phyloP scores from a whole-genome alignment of 176 grass and related monocot genomes.

The Hordeum marinum region DNA sequence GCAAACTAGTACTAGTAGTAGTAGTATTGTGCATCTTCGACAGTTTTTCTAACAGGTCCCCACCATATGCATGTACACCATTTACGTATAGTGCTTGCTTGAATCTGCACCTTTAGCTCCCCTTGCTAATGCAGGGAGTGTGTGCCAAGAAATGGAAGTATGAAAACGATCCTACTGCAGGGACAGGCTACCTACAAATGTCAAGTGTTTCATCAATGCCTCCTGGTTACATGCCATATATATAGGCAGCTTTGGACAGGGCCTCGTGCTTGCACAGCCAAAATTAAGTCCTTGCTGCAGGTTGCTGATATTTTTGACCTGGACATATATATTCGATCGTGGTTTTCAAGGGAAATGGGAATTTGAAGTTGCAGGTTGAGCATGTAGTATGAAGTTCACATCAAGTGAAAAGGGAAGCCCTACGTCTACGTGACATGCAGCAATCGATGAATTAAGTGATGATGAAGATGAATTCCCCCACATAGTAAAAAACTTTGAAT shows the following conservation, averaged over 20 bases:
- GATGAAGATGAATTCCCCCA: too few species aligned
- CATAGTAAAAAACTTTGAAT: background rate
- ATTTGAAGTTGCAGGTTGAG: background rate
- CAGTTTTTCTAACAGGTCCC: background rate
- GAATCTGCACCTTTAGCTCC: slow-evolving; percentile 14
- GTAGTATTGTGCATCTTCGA: background rate
- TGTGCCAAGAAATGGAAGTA: background rate
- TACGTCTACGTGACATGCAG: background rate
- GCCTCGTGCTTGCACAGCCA: slow-evolving; percentile 1
- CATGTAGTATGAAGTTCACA: background rate
- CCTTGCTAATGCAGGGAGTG: slow-evolving; percentile 3
- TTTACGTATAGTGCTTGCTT: slow-evolving; percentile 8
- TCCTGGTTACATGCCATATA: background rate
- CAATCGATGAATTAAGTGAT: background rate
- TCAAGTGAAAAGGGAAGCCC: background rate
- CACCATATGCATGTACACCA: background rate
- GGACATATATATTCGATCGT: background rate
- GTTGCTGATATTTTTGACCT: background rate
- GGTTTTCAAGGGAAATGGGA: background rate
- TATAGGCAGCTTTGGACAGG: background rate
- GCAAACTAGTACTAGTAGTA: background rate
- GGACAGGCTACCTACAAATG: slow-evolving; percentile 2
- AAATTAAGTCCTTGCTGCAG: background rate
- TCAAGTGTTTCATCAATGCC: slow-evolving; percentile 15
- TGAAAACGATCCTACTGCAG: slow-evolving; percentile 12